These are phyloP conservation scores for Mortierella sp. DNA, from an alignment of 371 early-diverging fungal genomes.

Conservation along the genomic window DNA sequence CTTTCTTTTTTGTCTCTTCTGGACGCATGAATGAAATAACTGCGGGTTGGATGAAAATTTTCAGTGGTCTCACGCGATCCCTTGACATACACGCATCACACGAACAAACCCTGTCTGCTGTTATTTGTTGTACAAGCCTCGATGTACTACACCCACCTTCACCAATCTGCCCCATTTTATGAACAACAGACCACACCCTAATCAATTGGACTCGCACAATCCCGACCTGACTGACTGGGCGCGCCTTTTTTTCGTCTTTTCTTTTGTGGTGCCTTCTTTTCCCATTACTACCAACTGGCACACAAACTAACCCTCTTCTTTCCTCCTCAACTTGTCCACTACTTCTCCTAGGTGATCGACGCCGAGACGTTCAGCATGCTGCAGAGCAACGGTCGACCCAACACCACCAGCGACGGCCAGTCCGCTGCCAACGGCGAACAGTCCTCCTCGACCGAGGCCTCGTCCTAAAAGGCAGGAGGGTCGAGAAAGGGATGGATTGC, in stretches of 20 bases:
- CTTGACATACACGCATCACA: not conserved
- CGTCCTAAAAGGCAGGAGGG: not conserved
- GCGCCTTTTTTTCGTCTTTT: not conserved
- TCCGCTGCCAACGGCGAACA: not conserved
- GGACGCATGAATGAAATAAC: constrained; percentile 18
- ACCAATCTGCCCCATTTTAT: not conserved
- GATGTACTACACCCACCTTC: not conserved
- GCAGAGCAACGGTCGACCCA: constrained; percentile 22
- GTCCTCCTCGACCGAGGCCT: not conserved
- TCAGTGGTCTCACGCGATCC: constrained; percentile 29
- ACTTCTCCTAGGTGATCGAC: constrained; percentile 37
- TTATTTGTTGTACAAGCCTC: not conserved
- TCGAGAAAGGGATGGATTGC: no score
- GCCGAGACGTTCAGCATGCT: constrained; percentile 43
- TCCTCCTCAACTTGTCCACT: not conserved
- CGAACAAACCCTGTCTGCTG: not conserved
- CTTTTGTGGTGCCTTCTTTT: no score
- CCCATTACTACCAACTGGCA: not conserved
- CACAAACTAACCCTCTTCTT: not conserved
- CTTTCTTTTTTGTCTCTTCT: not conserved
- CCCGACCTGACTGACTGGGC: no score
- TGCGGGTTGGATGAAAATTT: not conserved
- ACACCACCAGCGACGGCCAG: constrained; percentile 3
- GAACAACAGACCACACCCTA: not conserved
- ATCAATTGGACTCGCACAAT: not conserved